A percentile compares a stretch with the other conserved stretches of the same genome.
Conservation (phyloP, 768 basidiomycete species). For the Kwoniella sp. region DNA sequence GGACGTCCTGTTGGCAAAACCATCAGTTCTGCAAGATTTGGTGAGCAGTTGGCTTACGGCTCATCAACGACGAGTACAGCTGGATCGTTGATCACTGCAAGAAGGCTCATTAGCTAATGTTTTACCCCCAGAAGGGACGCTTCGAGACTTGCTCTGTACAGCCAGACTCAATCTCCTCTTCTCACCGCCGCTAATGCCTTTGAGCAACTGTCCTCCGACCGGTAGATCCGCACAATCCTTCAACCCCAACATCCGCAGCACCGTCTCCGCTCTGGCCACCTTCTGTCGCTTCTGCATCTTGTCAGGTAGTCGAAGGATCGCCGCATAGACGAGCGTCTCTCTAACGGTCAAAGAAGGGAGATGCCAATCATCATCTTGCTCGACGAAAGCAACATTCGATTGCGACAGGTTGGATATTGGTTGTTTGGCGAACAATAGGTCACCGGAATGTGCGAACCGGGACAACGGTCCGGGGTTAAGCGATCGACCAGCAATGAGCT, state of each 20-base stretch:
- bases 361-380: slow-evolving; percentile 54
- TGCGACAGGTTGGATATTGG: slow-evolving; percentile 13
- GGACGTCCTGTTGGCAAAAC: slow-evolving; percentile 34
- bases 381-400: slow-evolving; percentile 50
- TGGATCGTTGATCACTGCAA: slow-evolving; percentile 50
- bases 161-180: slow-evolving; percentile 55
- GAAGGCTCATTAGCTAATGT: slow-evolving; percentile 18
- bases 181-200: slow-evolving; percentile 57
- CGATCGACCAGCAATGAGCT: slow-evolving; percentile 49
- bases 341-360: slow-evolving; percentile 49
- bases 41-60: slow-evolving; percentile 17
- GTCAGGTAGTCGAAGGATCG: slow-evolving; percentile 51
- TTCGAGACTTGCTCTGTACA: slow-evolving; percentile 48
- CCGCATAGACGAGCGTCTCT: slow-evolving; percentile 51
- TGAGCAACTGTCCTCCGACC: slow-evolving; percentile 53
- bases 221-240: slow-evolving; percentile 55
- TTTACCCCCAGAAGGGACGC: not conserved
- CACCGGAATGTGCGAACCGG: slow-evolving; percentile 45
- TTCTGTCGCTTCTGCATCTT: slow-evolving; percentile 48
- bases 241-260: slow-evolving; percentile 54
- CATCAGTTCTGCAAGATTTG: not conserved
- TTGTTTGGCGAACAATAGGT: slow-evolving; percentile 43
- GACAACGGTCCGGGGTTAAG: slow-evolving; percentile 45
- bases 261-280: slow-evolving; percentile 54
- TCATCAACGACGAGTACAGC: slow-evolving; percentile 52